Conservation (phyloP, 2,329 filamentous ascomycete species). For the Ophiocordyceps polyrhachis-furcata region DNA sequence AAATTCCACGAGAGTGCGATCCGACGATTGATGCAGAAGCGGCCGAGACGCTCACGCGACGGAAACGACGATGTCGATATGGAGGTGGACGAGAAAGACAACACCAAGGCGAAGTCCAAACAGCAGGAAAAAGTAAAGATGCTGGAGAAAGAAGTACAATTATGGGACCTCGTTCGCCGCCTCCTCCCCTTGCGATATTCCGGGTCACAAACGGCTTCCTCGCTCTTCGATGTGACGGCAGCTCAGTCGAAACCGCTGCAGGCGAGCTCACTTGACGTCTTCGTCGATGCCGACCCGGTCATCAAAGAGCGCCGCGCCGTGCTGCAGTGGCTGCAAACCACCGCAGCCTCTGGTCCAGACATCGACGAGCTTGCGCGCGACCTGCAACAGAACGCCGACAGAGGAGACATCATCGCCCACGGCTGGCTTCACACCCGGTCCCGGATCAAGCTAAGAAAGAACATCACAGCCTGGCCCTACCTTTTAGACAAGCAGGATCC, state of each 20-base stretch:
- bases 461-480: constrained; percentile 48
- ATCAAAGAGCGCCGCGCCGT: constrained; percentile 66
- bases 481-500: constrained; percentile 44
- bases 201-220: constrained; percentile 7
- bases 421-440: constrained; percentile 88
- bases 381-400: constrained; percentile 55
- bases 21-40: constrained; percentile 13
- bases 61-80: constrained; percentile 31
- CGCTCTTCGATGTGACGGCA: constrained; percentile 11
- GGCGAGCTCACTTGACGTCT: constrained; percentile 41
- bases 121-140: constrained; percentile 16
- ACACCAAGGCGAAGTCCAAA: not conserved
- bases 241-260: constrained; percentile 8
- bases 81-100: constrained; percentile 29
- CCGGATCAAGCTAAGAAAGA: constrained; percentile 78
- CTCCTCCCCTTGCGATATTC: constrained; percentile 54
- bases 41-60: constrained; percentile 10
- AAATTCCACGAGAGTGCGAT: constrained; percentile 39
- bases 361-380: constrained; percentile 62
- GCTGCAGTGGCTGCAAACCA: constrained; percentile 71
- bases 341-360: constrained; percentile 49
- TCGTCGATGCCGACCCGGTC: constrained; percentile 51
- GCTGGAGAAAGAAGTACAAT: constrained; percentile 71
- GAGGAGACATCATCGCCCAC: constrained; percentile 65
- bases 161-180: constrained; percentile 70